A percentile compares a stretch with the other conserved stretches of the same genome.
These are phyloP conservation scores for Pelargonium australe DNA, from an alignment of 441 rosid species.

Conservation along the genomic window DNA sequence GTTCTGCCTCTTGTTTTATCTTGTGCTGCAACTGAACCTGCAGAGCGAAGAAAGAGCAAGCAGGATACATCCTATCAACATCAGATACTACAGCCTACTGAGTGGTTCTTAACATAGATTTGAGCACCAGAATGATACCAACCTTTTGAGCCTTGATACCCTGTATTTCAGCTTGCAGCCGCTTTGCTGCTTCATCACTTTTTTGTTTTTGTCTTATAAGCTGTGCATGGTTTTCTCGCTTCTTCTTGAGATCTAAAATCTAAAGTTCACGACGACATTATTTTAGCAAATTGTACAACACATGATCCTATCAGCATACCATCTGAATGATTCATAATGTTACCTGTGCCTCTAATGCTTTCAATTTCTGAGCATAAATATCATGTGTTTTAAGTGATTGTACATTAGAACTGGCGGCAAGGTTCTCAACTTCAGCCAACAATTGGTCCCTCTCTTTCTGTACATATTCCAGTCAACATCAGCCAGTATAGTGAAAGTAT, in stretches of 20 bases:
- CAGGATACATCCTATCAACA: constrained; percentile 11
- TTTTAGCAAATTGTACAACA: constrained; percentile 15
- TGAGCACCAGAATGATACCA: constrained; percentile 16
- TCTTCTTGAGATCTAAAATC: constrained; percentile 60
- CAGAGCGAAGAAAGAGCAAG: constrained; percentile 13
- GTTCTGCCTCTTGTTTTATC: constrained; percentile 70
- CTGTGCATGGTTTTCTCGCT: constrained; percentile 60
- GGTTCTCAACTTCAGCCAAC: constrained; percentile 49
- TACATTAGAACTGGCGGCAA: constrained; percentile 51
- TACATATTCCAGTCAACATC: constrained; percentile 18
- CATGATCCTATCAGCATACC: constrained; percentile 5
- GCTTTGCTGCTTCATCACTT: constrained; percentile 62
- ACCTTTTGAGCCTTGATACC: constrained; percentile 65
- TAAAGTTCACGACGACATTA: constrained; percentile 13
- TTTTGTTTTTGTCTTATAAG: constrained; percentile 54
- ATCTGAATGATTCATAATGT: constrained; percentile 10
- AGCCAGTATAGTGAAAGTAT: constrained; percentile 12
- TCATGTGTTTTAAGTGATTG: constrained; percentile 43
- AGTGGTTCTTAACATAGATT: constrained; percentile 1
- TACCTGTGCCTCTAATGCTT: constrained; percentile 63
- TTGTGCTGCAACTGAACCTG: constrained; percentile 68
- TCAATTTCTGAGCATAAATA: constrained; percentile 46
- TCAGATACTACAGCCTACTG: constrained; percentile 8
- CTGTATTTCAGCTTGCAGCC: constrained; percentile 60
- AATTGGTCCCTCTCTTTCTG: constrained; percentile 60